Evolutionary conservation across 2,329 filamentous ascomycete genomes (phyloP).

Genomic region (Ilyonectria mors-panacis): DNA sequence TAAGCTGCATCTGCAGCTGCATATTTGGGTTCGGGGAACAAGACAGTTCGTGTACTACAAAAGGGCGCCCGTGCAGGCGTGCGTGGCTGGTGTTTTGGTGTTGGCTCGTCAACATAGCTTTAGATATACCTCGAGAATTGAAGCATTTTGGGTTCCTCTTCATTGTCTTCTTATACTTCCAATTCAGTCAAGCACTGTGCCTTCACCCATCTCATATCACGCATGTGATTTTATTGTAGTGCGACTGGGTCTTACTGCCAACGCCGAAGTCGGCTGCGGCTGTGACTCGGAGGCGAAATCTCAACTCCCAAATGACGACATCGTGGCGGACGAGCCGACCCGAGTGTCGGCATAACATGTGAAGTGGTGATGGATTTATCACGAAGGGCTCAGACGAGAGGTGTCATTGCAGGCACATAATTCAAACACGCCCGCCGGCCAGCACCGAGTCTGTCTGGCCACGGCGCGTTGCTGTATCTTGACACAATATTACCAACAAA

Average conservation of each 20-base stretch:
- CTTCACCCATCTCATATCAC: neutral
- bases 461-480: constrained; percentile 38
- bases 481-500: constrained; percentile 39
- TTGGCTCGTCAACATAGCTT: constrained; percentile 1
- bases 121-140: constrained; percentile 1
- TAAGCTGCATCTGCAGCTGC: constrained; percentile 24
- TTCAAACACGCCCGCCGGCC: constrained; percentile 23
- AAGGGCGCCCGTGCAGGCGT: constrained; percentile 10
- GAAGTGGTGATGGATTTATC: neutral
- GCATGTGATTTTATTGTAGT: neutral
- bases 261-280: constrained; percentile 9
- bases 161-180: neutral
- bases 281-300: neutral
- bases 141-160: neutral
- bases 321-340: neutral
- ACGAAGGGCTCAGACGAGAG: neutral
- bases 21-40: constrained; percentile 1
- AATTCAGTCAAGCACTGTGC: neutral
- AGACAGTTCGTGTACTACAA: constrained; percentile 8
- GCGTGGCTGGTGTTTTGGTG: constrained; percentile 32
- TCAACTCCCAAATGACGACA: neutral
- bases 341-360: neutral
- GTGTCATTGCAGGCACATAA: neutral
- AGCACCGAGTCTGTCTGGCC: constrained; percentile 14
- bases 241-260: neutral